Evolutionary conservation across 768 basidiomycete species (phyloP).

Genomic region (Ephemerocybe angulata): DNA sequence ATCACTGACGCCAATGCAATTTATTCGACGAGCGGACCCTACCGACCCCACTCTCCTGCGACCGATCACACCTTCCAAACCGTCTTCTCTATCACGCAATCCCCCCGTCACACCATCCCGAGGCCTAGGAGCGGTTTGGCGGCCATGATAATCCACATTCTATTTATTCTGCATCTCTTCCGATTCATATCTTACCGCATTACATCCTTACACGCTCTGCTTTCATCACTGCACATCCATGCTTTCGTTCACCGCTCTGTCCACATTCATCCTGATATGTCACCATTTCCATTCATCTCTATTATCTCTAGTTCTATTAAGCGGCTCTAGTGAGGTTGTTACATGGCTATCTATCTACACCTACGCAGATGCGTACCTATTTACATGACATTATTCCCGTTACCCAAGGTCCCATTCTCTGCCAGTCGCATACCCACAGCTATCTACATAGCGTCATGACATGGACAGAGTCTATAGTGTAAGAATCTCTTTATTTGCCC

Average conservation of each 20-base stretch:
- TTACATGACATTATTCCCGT: not conserved
- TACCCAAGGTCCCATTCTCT: not conserved
- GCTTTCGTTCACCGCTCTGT: too few relatives aligned
- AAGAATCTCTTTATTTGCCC: not conserved
- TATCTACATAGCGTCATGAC: not conserved
- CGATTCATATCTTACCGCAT: not conserved
- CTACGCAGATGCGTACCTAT: not conserved
- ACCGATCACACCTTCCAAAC: conserved; percentile 65
- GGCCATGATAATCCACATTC: conserved; percentile 42
- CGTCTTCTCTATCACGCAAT: conserved; percentile 41
- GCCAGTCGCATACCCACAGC: not conserved
- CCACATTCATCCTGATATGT: not conserved
- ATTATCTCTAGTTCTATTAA: not conserved
- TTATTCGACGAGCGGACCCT: conserved; percentile 73
- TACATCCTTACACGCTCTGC: not conserved
- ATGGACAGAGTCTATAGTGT: not conserved
- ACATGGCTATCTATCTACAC: not conserved
- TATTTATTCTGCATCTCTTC: not conserved
- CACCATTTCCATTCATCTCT: not conserved
- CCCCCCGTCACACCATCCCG: conserved; percentile 39
- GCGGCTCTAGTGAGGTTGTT: not conserved
- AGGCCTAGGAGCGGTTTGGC: conserved; percentile 58
- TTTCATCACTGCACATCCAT: not conserved
- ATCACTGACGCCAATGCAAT: conserved; percentile 77
- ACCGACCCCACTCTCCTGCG: conserved; percentile 45